Base-by-base conservation (phyloP, 768 basidiomycete species). In the Clitopilus hobsonii region DNA sequence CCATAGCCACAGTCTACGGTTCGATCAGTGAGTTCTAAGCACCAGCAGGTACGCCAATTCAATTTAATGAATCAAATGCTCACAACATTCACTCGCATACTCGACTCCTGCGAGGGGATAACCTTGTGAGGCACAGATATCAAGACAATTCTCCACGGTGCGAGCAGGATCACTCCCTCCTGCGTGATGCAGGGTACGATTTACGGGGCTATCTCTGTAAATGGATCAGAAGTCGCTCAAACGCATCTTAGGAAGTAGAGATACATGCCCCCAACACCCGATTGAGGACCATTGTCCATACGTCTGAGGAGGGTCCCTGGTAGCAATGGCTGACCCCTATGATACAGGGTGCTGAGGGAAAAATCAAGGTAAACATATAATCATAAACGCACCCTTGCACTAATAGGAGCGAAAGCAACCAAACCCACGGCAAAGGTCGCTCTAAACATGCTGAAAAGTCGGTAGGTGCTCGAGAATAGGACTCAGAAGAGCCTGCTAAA, bases 51-150 rank as follows among this genome's bases (percentile, higher is more conserved):
- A 10, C 18, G 10, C 25, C 16, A 59, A 18, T 48, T 16, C 16
- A 23, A 32, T n/a, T n/a, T n/a, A n/a, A n/a, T n/a, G n/a, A n/a
- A n/a, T n/a, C n/a, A n/a, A n/a, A 27, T 16, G 60, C 64, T 23
- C 16, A 63, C 64, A 63, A 25, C 64, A 65, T 56, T 65, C 62
- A 11, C 50, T 48, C 1, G 60, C 62, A 36, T 56, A 65, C 25
- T 65, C 63, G 14, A 65, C 38, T 4, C 61, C 63, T 14, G 51
- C 63, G 13, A 65, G 57, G 4, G 52, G 36, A 30, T 54, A 65
- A 24, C 58, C 60, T 13, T 27, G 29, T 23, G 54, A 53, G 26
- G 28, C 47, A 49, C 63, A 65, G 5, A 52, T 14, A 51, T 60
- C 62, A 30, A 65, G 54, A 36, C 63, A 65, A 26, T 36, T 57